phyloP scores from a whole-genome alignment of 331 rosid genomes.

The Malus hybrid region DNA sequence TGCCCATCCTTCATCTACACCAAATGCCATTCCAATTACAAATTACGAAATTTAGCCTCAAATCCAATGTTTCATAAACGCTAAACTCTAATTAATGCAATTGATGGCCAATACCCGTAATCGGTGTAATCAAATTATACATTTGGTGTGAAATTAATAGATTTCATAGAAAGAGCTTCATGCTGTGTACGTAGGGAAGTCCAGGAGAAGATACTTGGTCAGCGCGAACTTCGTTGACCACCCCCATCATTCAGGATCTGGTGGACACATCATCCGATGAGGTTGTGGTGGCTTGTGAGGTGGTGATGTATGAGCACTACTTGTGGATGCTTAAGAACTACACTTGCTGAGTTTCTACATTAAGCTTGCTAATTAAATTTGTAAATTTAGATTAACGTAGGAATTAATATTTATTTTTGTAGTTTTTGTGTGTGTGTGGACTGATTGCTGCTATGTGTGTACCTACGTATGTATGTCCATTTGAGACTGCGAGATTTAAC shows the following conservation, averaged over 20 bases:
- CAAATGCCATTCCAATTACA: no score
- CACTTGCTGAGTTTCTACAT: constrained; percentile 29
- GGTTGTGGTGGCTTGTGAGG: constrained; percentile 59
- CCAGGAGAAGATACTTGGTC: constrained; percentile 62
- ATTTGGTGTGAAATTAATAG: no score
- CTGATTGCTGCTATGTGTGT: background rate
- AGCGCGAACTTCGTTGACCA: constrained; percentile 55
- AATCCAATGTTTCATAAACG: no score
- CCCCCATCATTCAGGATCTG: constrained; percentile 67
- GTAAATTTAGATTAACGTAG: background rate
- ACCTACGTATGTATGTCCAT: background rate
- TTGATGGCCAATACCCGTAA: no score
- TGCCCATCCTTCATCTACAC: no score
- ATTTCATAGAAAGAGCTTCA: constrained; percentile 15
- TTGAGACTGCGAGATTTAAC: constrained; percentile 6
- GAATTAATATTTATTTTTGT: background rate
- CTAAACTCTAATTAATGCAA: no score
- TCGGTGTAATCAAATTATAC: no score
- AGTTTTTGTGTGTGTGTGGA: background rate
- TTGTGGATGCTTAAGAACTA: constrained; percentile 90
- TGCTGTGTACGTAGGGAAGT: constrained; percentile 73
- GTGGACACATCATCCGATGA: constrained; percentile 42
- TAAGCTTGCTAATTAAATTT: background rate
- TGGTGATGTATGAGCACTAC: constrained; percentile 84
- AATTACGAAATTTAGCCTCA: no score